A percentile compares a stretch with the other conserved stretches of the same genome.
Conservation (phyloP, 1,284 basidiomycete species). For the Rhizopogon hawkerae region DNA sequence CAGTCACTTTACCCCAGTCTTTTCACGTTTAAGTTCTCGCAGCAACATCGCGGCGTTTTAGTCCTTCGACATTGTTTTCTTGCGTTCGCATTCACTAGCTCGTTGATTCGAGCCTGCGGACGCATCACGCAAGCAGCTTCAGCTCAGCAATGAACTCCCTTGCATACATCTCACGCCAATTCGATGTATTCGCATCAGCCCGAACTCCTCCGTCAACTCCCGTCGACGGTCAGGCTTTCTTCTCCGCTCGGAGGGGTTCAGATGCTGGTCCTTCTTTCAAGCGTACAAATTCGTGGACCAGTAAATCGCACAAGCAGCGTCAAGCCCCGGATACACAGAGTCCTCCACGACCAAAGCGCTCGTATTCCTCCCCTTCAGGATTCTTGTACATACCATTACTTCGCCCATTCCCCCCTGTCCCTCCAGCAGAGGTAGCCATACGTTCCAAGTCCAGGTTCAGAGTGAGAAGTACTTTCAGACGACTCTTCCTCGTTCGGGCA, state of each 20-base stretch:
- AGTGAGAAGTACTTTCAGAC: slow-evolving; percentile 32
- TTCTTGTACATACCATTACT: slow-evolving; percentile 21
- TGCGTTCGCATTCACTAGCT: neutral
- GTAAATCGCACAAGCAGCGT: slow-evolving; percentile 43
- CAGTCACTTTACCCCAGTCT: neutral
- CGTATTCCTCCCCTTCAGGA: slow-evolving; percentile 30
- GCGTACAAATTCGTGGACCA: slow-evolving; percentile 51
- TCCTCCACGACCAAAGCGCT: slow-evolving; percentile 34
- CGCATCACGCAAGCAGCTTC: neutral
- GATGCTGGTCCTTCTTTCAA: slow-evolving; percentile 31
- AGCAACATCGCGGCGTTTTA: slow-evolving; percentile 7
- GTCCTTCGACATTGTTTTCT: neutral
- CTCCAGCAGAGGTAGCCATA: slow-evolving; percentile 21
- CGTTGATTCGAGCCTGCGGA: slow-evolving; percentile 5
- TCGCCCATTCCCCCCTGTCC: slow-evolving; percentile 21
- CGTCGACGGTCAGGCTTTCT: slow-evolving; percentile 26
- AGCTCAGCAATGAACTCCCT: slow-evolving; percentile 56
- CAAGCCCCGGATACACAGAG: slow-evolving; percentile 21
- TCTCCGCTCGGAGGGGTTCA: slow-evolving; percentile 22
- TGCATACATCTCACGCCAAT: slow-evolving; percentile 58
- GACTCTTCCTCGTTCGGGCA: slow-evolving; percentile 45
- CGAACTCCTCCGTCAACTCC: slow-evolving; percentile 46
- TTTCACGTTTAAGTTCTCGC: slow-evolving; percentile 15
- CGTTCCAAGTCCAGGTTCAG: slow-evolving; percentile 21
- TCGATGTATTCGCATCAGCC: slow-evolving; percentile 50